Conservation (phyloP, 2,329 filamentous ascomycete genomes). For the Alternaria ethzedia region DNA sequence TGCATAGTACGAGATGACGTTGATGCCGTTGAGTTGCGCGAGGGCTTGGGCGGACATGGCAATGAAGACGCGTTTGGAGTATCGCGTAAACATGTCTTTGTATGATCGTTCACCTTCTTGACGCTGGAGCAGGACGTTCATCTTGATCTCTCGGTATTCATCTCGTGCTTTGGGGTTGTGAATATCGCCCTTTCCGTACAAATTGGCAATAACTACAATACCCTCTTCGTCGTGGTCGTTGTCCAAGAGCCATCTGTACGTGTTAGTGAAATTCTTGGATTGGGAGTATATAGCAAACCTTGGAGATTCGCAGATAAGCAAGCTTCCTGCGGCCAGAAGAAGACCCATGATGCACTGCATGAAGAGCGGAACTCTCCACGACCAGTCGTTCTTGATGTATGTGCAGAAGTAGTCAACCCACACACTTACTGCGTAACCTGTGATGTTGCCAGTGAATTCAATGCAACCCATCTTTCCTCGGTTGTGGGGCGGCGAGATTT, state of each 20-base stretch:
- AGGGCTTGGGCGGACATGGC: constrained; percentile 98
- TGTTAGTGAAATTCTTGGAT: constrained; percentile 11
- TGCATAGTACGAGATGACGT: constrained; percentile 99
- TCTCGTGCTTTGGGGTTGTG: constrained; percentile 91
- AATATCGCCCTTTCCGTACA: constrained; percentile 95
- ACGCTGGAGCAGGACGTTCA: constrained; percentile 90
- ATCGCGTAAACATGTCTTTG: constrained; percentile 90
- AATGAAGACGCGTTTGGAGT: constrained; percentile 91
- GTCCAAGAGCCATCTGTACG: constrained; percentile 85
- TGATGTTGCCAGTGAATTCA: constrained; percentile 96
- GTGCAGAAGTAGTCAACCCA: constrained; percentile 99
- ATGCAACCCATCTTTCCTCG: constrained; percentile 95
- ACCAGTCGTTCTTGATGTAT: constrained; percentile 81
- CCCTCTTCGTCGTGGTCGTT: constrained; percentile 98
- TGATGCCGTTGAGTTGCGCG: constrained; percentile 97
- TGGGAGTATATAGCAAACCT: constrained; percentile 63
- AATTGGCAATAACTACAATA: constrained; percentile 96
- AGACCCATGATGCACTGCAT: constrained; percentile 96
- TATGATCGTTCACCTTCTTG: constrained; percentile 96
- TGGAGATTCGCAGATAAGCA: constrained; percentile 95
- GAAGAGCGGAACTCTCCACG: constrained; percentile 87
- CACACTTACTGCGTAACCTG: constrained; percentile 92
- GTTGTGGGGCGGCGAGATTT: constrained; percentile 88
- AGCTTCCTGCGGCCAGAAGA: constrained; percentile 81
- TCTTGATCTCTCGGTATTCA: constrained; percentile 98